Evolutionary conservation across 1,284 basidiomycete genomes (phyloP).

Genomic region (Clitocybe nebularis): DNA sequence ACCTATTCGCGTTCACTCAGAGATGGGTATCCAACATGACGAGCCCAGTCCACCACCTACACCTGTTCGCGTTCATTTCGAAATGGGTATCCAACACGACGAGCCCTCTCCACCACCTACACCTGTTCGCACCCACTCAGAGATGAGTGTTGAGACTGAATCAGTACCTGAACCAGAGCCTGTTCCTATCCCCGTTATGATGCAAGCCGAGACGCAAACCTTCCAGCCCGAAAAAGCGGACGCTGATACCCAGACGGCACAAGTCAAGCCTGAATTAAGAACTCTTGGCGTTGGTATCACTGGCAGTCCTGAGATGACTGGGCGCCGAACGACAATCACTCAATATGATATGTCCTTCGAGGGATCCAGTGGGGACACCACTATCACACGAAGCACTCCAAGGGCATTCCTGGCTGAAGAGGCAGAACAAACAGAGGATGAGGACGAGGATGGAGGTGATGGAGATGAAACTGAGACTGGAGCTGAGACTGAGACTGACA

Average conservation of each 20-base stretch:
- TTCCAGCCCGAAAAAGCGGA: constrained; percentile 28
- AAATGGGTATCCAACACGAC: constrained; percentile 29
- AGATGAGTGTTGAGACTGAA: constrained; percentile 36
- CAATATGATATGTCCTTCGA: constrained; percentile 40
- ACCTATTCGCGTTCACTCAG: constrained; percentile 26
- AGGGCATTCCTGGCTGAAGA: constrained; percentile 31
- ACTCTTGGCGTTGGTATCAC: constrained; percentile 14
- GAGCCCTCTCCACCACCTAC: constrained; percentile 12
- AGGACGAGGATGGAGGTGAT: constrained; percentile 39
- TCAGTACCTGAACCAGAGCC: constrained; percentile 25
- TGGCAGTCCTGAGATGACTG: constrained; percentile 17
- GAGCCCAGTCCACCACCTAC: constrained; percentile 24
- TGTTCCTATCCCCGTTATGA: constrained; percentile 18
- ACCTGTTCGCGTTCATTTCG: constrained; percentile 17
- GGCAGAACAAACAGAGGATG: constrained; percentile 27
- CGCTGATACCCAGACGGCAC: constrained; percentile 29
- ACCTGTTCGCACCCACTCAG: constrained; percentile 26
- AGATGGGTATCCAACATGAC: constrained; percentile 35
- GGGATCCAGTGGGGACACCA: constrained; percentile 44
- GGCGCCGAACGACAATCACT: constrained; percentile 44
- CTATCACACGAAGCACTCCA: constrained; percentile 33
- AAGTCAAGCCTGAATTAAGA: constrained; percentile 14
- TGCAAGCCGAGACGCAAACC: constrained; percentile 40
- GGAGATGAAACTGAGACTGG: constrained; percentile 61
- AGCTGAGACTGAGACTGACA: constrained; percentile 60